Base-by-base conservation (phyloP, 768 basidiomycete species). In the Ramaria sp. region DNA sequence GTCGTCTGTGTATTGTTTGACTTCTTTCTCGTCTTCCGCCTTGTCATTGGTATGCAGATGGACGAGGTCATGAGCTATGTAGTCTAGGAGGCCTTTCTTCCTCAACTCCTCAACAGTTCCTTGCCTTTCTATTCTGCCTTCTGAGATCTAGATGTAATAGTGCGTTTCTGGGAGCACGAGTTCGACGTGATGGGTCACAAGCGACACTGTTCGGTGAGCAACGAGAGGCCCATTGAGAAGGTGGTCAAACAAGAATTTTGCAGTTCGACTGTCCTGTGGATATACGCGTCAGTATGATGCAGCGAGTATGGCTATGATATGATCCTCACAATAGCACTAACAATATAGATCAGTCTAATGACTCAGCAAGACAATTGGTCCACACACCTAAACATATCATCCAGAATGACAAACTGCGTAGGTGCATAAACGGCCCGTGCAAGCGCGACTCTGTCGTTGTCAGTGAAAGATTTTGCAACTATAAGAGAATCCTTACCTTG, bases 181-280 rank as follows among this genome's bases (percentile, higher is more conserved):
- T 48, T 90, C 85, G 27, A 91, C 82, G 61, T 91, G 88, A 58
- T 92, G 89, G 0, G 88, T 88, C 32, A 92, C 88, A 20, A 73
- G 56, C 34, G 71, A 62, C 59, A 90, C 82, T 0, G 89, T 91
- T 30, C 88, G 77, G 51, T 79, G 72, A 0, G 70, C 71, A 3
- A 89, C 62, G 20, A 92, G 71, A 1, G 79, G 79, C 0, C 88
- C 89, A 3, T 75, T 70, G 37, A 92, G 65, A 25, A 88, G 76
- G 45, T 74, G 73, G 34, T 85, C 82, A 57, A 75, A 82, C 56
- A 85, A 61, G 63, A 78, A 71, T 16, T 80, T 74, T 7, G 83
- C 73, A 0, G 83, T 85, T 61, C 83, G 80, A 56, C 81, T 82
- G 58, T 85, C 84, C 81, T 83, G 49, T 55, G 45, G 41, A 20